These are phyloP conservation scores for Mucor circinelloides DNA, from an alignment of 371 early-diverging fungal genomes.

Conservation along the genomic window DNA sequence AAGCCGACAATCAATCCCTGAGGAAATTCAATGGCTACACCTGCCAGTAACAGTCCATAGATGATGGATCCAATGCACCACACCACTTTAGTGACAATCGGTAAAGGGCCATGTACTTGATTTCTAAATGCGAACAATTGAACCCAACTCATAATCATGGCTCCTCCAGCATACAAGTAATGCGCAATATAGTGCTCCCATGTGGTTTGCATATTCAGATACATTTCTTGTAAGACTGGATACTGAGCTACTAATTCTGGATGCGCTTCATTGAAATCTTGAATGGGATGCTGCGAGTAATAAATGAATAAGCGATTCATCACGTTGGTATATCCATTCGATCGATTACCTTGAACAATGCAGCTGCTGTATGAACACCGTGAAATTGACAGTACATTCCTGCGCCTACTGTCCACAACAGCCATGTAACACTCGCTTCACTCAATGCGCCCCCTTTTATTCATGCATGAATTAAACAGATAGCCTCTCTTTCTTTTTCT, in stretches of 20 bases:
- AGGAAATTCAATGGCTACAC: constrained; percentile 52
- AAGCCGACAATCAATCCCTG: constrained; percentile 42
- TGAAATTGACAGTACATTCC: constrained; percentile 52
- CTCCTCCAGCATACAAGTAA: constrained; percentile 64
- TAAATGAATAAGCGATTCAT: background rate
- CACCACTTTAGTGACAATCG: constrained; percentile 18
- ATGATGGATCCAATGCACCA: constrained; percentile 39
- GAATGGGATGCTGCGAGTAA: constrained; percentile 43
- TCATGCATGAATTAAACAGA: background rate
- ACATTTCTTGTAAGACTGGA: constrained; percentile 48
- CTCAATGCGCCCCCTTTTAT: constrained; percentile 32
- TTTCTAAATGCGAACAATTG: constrained; percentile 53
- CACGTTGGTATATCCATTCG: background rate
- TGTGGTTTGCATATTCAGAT: constrained; percentile 51
- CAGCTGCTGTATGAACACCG: constrained; percentile 49
- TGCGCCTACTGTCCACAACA: constrained; percentile 45
- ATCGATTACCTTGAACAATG: constrained; percentile 45
- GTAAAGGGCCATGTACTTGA: constrained; percentile 40
- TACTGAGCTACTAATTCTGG: constrained; percentile 39
- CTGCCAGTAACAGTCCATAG: constrained; percentile 47
- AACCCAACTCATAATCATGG: constrained; percentile 60
- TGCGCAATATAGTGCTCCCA: constrained; percentile 65
- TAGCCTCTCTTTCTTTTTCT: too few relatives aligned
- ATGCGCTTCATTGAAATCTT: constrained; percentile 43
- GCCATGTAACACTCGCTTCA: constrained; percentile 38